Conservation (phyloP, 495 filamentous ascomycete species). For the Hyaloscypha bicolor region DNA sequence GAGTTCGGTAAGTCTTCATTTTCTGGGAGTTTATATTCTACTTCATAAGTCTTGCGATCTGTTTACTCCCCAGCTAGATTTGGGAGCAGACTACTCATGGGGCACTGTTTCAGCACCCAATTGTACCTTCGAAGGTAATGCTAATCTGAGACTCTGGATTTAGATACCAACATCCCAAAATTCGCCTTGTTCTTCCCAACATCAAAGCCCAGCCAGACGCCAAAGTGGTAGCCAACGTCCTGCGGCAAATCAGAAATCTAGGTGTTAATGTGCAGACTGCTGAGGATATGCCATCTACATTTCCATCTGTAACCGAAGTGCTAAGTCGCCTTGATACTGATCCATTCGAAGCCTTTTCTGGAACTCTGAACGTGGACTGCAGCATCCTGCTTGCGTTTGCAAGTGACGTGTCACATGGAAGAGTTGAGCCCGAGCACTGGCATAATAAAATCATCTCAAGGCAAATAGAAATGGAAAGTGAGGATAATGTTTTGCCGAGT, state of each 20-base stretch:
- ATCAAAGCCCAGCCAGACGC: constrained; percentile 35
- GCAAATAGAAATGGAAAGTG: constrained; percentile 67
- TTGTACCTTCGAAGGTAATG: no score
- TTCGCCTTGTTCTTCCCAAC: constrained; percentile 61
- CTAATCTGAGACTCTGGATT: no score
- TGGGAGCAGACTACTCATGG: no score
- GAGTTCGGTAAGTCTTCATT: constrained; percentile 39
- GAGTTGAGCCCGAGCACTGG: constrained; percentile 44
- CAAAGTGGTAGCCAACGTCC: constrained; percentile 57
- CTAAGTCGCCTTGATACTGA: constrained; percentile 54
- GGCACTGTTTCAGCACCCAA: no score
- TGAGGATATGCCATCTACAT: constrained; percentile 25
- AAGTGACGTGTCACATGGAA: constrained; percentile 69
- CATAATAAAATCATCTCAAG: constrained; percentile 59
- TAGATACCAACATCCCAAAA: constrained; percentile 54
- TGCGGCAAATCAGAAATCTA: constrained; percentile 57
- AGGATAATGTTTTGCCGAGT: constrained; percentile 59
- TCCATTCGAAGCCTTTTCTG: constrained; percentile 55
- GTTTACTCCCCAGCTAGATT: no score
- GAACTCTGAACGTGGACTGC: constrained; percentile 71
- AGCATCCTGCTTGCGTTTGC: constrained; percentile 71
- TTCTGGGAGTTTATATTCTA: no score
- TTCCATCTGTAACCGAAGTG: constrained; percentile 34
- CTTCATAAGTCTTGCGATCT: no score
- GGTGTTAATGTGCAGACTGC: constrained; percentile 52